phyloP scores from a whole-genome alignment of 805 yeast species.

The Metschnikowia anglica region DNA sequence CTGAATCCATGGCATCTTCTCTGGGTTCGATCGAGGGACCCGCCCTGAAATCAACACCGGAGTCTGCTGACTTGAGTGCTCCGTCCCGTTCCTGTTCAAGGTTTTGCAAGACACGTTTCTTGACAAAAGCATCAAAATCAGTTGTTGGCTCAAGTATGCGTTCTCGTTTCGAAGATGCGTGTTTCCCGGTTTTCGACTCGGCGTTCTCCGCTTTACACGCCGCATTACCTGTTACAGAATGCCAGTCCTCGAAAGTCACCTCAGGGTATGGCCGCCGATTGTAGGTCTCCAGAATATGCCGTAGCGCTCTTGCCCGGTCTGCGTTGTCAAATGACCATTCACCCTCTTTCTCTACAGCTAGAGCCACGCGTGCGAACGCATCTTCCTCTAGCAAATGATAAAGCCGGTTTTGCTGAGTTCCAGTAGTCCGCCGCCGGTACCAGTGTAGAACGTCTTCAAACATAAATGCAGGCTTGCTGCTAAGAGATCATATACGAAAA shows the following conservation, averaged over 20 bases:
- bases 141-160: background rate
- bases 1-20: background rate
- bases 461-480: slow-evolving; percentile 4
- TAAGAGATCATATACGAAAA: no score
- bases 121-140: slow-evolving; percentile 10
- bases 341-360: slow-evolving; percentile 11
- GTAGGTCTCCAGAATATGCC: slow-evolving; percentile 15
- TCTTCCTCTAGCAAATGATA: slow-evolving; percentile 9
- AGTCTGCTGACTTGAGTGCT: background rate
- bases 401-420: slow-evolving; percentile 11
- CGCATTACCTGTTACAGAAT: background rate
- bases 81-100: background rate
- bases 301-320: slow-evolving; percentile 19
- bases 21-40: slow-evolving; percentile 1
- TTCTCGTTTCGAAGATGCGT: background rate
- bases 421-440: slow-evolving; percentile 4
- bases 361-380: slow-evolving; percentile 1
- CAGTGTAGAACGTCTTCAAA: slow-evolving; percentile 14
- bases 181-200: background rate
- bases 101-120: slow-evolving; percentile 4
- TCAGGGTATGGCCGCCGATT: slow-evolving; percentile 14
- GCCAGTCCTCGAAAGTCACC: slow-evolving; percentile 21
- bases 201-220: background rate
- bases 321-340: slow-evolving; percentile 13
- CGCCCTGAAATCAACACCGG: background rate